phyloP scores from a whole-genome alignment of 2,329 filamentous ascomycete genomes.

The Sordariomycetes sp. region DNA sequence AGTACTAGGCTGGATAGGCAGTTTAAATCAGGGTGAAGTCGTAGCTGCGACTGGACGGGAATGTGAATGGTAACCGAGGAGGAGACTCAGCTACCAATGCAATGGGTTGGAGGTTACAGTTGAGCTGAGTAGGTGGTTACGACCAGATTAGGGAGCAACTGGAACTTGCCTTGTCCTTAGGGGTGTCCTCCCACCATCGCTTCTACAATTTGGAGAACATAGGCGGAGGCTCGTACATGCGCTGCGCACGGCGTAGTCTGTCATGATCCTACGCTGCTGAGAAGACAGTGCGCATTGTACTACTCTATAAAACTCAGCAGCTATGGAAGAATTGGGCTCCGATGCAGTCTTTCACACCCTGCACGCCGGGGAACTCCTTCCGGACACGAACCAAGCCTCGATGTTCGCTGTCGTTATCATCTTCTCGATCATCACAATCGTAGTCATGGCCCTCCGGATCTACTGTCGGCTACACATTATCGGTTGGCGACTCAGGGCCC shows the following conservation, averaged over 20 bases:
- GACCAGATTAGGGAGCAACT: too few relatives aligned
- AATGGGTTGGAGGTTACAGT: too few relatives aligned
- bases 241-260: not conserved
- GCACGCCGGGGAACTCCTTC: not conserved
- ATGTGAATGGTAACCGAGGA: too few relatives aligned
- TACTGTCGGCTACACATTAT: not conserved
- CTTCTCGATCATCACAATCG: not conserved
- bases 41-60: too few relatives aligned
- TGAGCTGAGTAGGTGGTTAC: too few relatives aligned
- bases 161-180: too few relatives aligned
- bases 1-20: too few relatives aligned
- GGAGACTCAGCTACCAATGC: too few relatives aligned
- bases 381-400: not conserved
- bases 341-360: not conserved
- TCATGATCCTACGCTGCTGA: not conserved
- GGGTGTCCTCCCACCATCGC: too few relatives aligned
- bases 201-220: too few relatives aligned
- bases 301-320: not conserved
- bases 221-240: not conserved
- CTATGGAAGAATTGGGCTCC: not conserved
- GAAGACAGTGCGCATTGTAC: not conserved
- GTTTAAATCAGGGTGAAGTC: too few relatives aligned
- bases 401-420: not conserved
- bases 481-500: not conserved
- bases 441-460: not conserved